Evolutionary conservation across 1,284 basidiomycete genomes (phyloP).

Genomic region (Ceratobasidium sp.): DNA sequence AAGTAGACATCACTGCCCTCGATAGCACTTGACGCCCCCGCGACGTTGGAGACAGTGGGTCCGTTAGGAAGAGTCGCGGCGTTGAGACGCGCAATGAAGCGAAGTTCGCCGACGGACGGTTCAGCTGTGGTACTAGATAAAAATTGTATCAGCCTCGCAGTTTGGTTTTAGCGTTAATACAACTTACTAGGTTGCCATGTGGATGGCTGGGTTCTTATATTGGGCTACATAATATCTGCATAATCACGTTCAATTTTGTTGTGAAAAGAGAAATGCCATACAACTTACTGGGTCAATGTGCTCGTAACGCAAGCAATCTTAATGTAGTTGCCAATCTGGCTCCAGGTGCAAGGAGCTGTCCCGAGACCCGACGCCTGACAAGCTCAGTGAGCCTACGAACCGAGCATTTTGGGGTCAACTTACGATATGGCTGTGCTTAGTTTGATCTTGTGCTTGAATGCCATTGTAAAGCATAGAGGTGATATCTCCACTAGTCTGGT

Average conservation of each 20-base stretch:
- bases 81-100: conserved; percentile 65
- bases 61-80: conserved; percentile 62
- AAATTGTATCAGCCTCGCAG: not conserved
- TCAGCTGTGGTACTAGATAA: conserved; percentile 53
- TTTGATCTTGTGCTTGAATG: conserved; percentile 22
- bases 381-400: not conserved
- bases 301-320: conserved; percentile 38
- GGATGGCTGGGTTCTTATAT: conserved; percentile 43
- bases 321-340: conserved; percentile 36
- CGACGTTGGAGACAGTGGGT: conserved; percentile 57
- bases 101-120: conserved; percentile 64
- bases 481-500: conserved; percentile 45
- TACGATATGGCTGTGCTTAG: conserved; percentile 32
- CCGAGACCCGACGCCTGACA: conserved; percentile 43
- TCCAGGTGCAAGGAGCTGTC: conserved; percentile 29
- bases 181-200: conserved; percentile 48
- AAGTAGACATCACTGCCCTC: conserved; percentile 48
- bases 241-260: not conserved
- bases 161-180: not conserved
- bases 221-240: conserved; percentile 45
- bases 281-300: conserved; percentile 43
- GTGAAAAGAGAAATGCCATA: not conserved
- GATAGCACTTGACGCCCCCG: conserved; percentile 48
- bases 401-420: conserved; percentile 6
- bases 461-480: conserved; percentile 46